Conservation (phyloP, 75 land plant genomes). For the Cryptomeria japonica region DNA sequence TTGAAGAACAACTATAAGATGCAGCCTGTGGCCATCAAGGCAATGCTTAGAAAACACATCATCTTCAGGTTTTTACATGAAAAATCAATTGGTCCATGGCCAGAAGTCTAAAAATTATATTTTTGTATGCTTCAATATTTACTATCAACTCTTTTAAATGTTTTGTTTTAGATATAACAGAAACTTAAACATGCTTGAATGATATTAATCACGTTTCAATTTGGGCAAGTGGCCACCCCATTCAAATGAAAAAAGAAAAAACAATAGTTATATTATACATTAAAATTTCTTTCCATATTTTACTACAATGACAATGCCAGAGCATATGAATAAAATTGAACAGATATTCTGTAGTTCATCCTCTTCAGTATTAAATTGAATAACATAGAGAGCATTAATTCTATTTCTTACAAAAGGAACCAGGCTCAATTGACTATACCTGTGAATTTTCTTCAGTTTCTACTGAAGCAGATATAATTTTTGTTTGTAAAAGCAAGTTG, state of each 20-base stretch:
- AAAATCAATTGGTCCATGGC: not conserved
- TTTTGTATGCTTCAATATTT: not conserved
- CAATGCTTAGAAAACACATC: not conserved
- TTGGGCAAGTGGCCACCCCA: not conserved
- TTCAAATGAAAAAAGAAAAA: too few relatives aligned
- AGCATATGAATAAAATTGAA: not conserved
- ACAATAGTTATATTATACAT: too few relatives aligned
- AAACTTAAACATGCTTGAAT: not conserved
- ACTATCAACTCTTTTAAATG: too few relatives aligned
- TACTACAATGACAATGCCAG: not conserved
- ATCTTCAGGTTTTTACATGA: too few relatives aligned
- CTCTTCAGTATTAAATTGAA: not conserved
- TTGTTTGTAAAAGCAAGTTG: conserved; percentile 67
- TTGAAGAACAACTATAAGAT: conserved; percentile 49
- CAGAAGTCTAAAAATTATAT: not conserved
- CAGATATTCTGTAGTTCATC: not conserved
- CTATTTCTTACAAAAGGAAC: not conserved
- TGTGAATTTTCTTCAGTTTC: conserved; percentile 24
- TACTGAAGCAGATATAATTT: conserved; percentile 56
- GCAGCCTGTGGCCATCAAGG: not conserved
- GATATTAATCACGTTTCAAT: not conserved
- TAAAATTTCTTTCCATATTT: not conserved
- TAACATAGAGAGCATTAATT: not conserved
- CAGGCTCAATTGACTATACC: conserved; percentile 24
- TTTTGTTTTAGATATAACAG: not conserved